phyloP scores from a whole-genome alignment of 495 filamentous ascomycete genomes.

The Aspergillus mulundensis region DNA sequence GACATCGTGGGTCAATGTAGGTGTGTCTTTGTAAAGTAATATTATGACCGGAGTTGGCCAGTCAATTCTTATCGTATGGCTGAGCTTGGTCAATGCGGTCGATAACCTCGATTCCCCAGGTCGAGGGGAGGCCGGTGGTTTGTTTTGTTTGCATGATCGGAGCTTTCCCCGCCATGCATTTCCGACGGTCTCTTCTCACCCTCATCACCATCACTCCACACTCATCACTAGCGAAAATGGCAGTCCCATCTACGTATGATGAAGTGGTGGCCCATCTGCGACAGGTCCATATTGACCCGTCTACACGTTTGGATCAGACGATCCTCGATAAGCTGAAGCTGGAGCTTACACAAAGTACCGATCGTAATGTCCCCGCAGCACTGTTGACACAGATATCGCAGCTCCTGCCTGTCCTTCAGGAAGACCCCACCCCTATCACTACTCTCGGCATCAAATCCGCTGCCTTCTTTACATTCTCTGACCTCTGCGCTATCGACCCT shows the following conservation, averaged over 20 bases:
- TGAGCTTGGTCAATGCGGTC: neutral
- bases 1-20: constrained; percentile 17
- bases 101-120: constrained; percentile 3
- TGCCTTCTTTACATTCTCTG: constrained; percentile 37
- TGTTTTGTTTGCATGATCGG: constrained; percentile 23
- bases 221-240: constrained; percentile 23
- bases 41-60: neutral
- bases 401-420: constrained; percentile 44
- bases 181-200: neutral
- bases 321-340: constrained; percentile 41
- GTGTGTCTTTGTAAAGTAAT: neutral
- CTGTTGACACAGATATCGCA: constrained; percentile 45
- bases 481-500: constrained; percentile 42
- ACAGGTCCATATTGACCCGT: constrained; percentile 33
- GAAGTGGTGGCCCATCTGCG: constrained; percentile 36
- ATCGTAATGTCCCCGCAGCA: constrained; percentile 32
- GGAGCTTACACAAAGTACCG: constrained; percentile 37
- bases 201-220: neutral
- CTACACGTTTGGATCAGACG: constrained; percentile 30
- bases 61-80: neutral
- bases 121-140: constrained; percentile 15
- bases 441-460: constrained; percentile 39
- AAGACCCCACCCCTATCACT: constrained; percentile 49
- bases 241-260: constrained; percentile 36
- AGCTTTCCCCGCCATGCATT: constrained; percentile 18